Evolutionary conservation across 2,329 filamentous ascomycete species (phyloP).

Genomic region (Fusarium sp.): DNA sequence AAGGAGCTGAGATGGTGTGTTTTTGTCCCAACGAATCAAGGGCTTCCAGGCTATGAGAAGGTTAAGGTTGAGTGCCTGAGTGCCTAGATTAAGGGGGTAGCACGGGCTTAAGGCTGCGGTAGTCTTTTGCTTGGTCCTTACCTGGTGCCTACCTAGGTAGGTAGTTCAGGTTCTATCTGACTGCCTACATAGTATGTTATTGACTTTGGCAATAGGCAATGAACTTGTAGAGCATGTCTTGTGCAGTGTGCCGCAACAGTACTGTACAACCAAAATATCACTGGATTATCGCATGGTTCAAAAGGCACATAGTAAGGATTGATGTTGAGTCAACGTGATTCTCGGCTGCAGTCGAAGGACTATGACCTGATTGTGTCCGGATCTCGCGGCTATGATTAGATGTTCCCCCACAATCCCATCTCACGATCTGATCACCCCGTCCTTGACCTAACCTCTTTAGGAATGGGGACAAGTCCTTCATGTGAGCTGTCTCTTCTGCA

Average conservation of each 20-base stretch:
- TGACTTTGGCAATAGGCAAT: not conserved
- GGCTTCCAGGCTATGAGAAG: not conserved
- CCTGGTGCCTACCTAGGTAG: too few species aligned
- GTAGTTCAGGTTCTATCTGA: too few species aligned
- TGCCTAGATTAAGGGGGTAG: conserved; percentile 13
- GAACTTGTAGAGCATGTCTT: not conserved
- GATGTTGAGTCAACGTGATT: conserved; percentile 27
- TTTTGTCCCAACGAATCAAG: conserved; percentile 20
- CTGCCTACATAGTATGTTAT: not conserved
- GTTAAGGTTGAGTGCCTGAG: not conserved
- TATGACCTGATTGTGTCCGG: conserved; percentile 23
- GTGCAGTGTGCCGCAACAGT: not conserved
- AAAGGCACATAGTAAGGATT: not conserved
- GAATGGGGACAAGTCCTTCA: not conserved
- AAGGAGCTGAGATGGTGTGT: conserved; percentile 37
- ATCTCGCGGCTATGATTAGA: conserved; percentile 15
- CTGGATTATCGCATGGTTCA: not conserved
- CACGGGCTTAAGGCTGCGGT: not conserved
- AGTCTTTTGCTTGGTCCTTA: not conserved
- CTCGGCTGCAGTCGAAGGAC: conserved; percentile 3
- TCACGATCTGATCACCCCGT: conserved; percentile 14
- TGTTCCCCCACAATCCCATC: conserved; percentile 18
- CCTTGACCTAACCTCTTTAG: conserved; percentile 7
- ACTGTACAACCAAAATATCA: not conserved
- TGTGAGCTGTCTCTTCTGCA: not conserved